phyloP scores from a whole-genome alignment of 2,329 filamentous ascomycete genomes.

The Verticillium zaregamsianum region DNA sequence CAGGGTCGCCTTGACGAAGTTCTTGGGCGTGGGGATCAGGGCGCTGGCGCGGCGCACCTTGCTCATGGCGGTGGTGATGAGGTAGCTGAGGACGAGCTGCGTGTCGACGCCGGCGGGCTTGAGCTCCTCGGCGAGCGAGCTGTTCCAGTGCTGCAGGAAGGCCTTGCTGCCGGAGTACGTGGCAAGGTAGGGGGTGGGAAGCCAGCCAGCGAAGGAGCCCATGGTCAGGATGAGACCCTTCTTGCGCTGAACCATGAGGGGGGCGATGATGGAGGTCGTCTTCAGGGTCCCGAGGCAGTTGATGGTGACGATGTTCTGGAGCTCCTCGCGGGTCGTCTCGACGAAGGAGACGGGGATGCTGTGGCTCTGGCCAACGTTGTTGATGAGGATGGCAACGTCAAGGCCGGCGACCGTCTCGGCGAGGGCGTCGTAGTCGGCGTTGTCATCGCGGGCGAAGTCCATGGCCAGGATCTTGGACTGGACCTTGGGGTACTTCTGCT shows the following conservation, averaged over 20 bases:
- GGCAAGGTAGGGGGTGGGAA: slow-evolving; percentile 86
- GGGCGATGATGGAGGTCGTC: slow-evolving; percentile 79
- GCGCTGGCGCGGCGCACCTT: slow-evolving; percentile 80
- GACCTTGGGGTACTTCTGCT: slow-evolving; percentile 60
- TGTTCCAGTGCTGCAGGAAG: slow-evolving; percentile 96
- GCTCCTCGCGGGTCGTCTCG: slow-evolving; percentile 72
- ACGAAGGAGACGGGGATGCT: slow-evolving; percentile 87
- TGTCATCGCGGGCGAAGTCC: slow-evolving; percentile 81
- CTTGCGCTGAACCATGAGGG: slow-evolving; percentile 79
- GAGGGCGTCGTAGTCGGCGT: slow-evolving; percentile 75
- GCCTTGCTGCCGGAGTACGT: slow-evolving; percentile 98
- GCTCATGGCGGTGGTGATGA: slow-evolving; percentile 95
- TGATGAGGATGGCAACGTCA: slow-evolving; percentile 84
- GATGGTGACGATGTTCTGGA: slow-evolving; percentile 88
- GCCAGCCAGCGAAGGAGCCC: slow-evolving; percentile 92
- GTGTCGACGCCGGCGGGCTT: slow-evolving; percentile 77
- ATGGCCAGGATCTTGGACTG: slow-evolving; percentile 79
- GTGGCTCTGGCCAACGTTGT: slow-evolving; percentile 96
- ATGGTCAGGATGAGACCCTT: slow-evolving; percentile 91
- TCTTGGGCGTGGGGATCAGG: slow-evolving; percentile 74
- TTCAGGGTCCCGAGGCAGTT: slow-evolving; percentile 90
- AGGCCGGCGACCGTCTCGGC: slow-evolving; percentile 64
- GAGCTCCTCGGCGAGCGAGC: slow-evolving; percentile 78
- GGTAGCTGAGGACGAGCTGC: slow-evolving; percentile 86
- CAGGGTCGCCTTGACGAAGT: slow-evolving; percentile 76